Conservation (phyloP, 352 stramenopile genomes). For the Phytophthora pisi region DNA sequence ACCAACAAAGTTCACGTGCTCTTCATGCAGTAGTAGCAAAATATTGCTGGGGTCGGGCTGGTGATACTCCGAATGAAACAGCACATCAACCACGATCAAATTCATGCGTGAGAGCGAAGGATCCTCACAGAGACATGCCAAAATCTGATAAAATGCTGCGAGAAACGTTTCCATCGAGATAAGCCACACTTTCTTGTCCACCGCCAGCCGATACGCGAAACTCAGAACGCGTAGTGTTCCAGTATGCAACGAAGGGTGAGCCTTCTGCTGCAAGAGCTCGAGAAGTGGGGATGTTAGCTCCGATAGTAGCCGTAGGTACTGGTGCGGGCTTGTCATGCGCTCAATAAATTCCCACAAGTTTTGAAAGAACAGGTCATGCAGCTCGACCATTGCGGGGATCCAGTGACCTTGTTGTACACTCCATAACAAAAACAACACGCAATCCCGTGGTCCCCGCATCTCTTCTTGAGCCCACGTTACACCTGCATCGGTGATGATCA, state of each 20-base stretch:
- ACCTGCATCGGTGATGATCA: constrained; percentile 25
- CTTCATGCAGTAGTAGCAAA: constrained; percentile 15
- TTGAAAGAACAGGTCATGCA: constrained; percentile 16
- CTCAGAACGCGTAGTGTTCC: constrained; percentile 26
- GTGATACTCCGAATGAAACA: constrained; percentile 10
- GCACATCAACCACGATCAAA: constrained; percentile 2
- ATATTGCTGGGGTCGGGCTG: neutral
- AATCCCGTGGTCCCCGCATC: constrained; percentile 27
- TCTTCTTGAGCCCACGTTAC: constrained; percentile 29
- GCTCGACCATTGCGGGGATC: constrained; percentile 2
- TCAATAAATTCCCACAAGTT: constrained; percentile 19
- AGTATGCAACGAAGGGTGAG: constrained; percentile 11
- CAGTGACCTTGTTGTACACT: constrained; percentile 2
- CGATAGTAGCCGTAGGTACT: constrained; percentile 23
- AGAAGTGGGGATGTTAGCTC: constrained; percentile 18
- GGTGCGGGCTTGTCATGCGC: constrained; percentile 26
- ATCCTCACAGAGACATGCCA: constrained; percentile 20
- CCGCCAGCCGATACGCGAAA: constrained; percentile 22
- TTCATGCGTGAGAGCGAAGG: constrained; percentile 14
- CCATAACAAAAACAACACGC: constrained; percentile 25
- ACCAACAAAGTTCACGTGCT: constrained; percentile 30
- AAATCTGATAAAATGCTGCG: constrained; percentile 20
- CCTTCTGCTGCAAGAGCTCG: constrained; percentile 14
- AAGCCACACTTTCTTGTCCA: constrained; percentile 30
- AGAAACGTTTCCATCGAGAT: constrained; percentile 30